These are phyloP conservation scores for Aspergillus quadricinctus DNA, from an alignment of 2,329 filamentous ascomycete species.

Conservation along the genomic window DNA sequence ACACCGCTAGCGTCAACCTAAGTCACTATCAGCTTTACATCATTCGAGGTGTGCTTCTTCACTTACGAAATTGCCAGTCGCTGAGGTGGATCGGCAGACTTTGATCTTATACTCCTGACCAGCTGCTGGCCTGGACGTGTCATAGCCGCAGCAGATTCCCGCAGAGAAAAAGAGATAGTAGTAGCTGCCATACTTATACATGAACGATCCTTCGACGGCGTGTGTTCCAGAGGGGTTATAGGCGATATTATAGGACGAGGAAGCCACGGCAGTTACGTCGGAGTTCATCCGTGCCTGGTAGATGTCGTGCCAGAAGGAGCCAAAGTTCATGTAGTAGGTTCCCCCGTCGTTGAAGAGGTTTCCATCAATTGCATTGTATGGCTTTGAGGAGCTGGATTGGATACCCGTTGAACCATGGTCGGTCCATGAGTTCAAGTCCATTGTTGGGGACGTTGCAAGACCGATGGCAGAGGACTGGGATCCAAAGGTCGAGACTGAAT, in stretches of 20 bases:
- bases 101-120: constrained; percentile 64
- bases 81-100: constrained; percentile 55
- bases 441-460: constrained; percentile 46
- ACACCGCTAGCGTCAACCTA: constrained; percentile 50
- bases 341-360: constrained; percentile 46
- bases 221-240: constrained; percentile 51
- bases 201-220: constrained; percentile 54
- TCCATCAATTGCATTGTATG: constrained; percentile 60
- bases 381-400: constrained; percentile 35
- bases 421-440: constrained; percentile 34
- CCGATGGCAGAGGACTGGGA: constrained; percentile 61
- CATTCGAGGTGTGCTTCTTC: not conserved
- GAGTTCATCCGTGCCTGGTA: constrained; percentile 53
- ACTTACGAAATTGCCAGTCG: constrained; percentile 51
- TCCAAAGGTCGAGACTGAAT: constrained; percentile 61
- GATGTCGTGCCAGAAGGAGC: constrained; percentile 65
- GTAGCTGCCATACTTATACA: constrained; percentile 53
- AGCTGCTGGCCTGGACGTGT: constrained; percentile 46
- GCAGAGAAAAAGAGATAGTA: constrained; percentile 63
- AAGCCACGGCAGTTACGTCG: constrained; percentile 26
- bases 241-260: constrained; percentile 47
- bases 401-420: constrained; percentile 31
- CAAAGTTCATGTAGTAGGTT: constrained; percentile 55
- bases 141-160: constrained; percentile 60
- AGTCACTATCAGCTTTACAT: not conserved